Base-by-base conservation (phyloP, 306 rosid genomes). In the Oxytropis ochrocephala region DNA sequence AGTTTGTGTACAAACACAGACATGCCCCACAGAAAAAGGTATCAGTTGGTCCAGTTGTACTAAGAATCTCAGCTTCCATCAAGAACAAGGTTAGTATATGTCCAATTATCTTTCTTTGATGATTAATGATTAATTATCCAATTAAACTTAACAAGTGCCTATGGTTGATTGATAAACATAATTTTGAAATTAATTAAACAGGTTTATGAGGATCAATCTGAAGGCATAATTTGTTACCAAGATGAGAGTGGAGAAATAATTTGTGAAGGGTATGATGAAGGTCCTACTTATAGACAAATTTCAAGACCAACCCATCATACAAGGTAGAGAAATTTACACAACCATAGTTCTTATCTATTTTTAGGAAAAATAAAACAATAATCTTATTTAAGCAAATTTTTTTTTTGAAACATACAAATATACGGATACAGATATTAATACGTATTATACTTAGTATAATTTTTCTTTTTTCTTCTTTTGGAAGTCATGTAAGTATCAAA, bases 201-300 rank as follows among this genome's bases (percentile, higher is more conserved):
- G 99, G 85, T 90, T 70, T 94, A 84, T 70, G 99, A 94, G 85
- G 92, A 94, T 80, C 64, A 24, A 65, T 79, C 85, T 18, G 74
- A 88, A 46, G 99, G 99, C 49, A 80, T 94, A 75, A 61, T 94
- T 43, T 94, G 99, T 78, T 94, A 88, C 51, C 76, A 74, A 64
- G 96, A 91, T 77, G 97, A 87, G 11, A 81, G 75, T 74, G 97
- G 99, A 30, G 96, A 90, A 67, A 79, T 88, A 49, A 74, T 91
- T 38, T 94, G 99, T 55, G 97, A 94, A 87, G 99, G 92, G n/a
- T 86, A 70, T 29, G 97, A 90, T 71, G 99, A 94, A 73, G 95
- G 94, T 21, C 96, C 97, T 80, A 82, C 88, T 36, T 82, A 82
- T 76, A 85, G 84, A 64, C 87, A 51, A 67, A 60, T 76, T 65